Base-by-base conservation (phyloP, 805 yeast species). In the Sungouiozyma ichnusensis region DNA sequence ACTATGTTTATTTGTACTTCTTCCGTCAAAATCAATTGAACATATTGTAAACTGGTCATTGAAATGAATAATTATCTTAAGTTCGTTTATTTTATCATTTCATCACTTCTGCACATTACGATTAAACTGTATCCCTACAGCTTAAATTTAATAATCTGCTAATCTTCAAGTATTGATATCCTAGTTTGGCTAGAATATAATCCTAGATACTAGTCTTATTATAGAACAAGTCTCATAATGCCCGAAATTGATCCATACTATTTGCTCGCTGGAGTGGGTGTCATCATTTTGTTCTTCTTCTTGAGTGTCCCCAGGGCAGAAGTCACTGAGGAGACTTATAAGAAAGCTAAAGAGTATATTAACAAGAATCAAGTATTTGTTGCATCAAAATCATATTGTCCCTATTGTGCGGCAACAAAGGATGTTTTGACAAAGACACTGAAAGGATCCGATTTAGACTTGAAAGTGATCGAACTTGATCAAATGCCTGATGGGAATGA, bases 361-460 rank as follows among this genome's bases (percentile, higher is more conserved):
- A 71, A 72, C 52, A 62, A 70, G 44, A 74, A 81, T 62, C 76
- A 77, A 35, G 70, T 86, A 42, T 82, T 86, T 57, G 76, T 87
- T 47, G 95, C 94, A 33, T 78, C 92, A 37, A 85, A 84, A 66
- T 69, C 83, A 31, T 76, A 76, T 65, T 81, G 87, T 62, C 86
- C 86, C 34, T 74, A 70, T 61, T 76, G 81, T 52, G 61, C 67
- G 41, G 73, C 77, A 1, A 57, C 80, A 16, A 46, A 63, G 41
- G 53, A 54, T 39, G 63, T 70, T 13, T 49, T 67, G 35, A 59
- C 63, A 40, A 57, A 63, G 11, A 49, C 62, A 20, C 56, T 60
- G 39, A 69, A 67, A 50, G 67, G 76, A 45, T 75, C 76, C 31
- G 63, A 62, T 47, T 46, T 46, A 15, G 48, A 55, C 56, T 71